These are phyloP conservation scores for Capsicum rhomboideum DNA, from an alignment of 257 asterid genomes.

Conservation along the genomic window DNA sequence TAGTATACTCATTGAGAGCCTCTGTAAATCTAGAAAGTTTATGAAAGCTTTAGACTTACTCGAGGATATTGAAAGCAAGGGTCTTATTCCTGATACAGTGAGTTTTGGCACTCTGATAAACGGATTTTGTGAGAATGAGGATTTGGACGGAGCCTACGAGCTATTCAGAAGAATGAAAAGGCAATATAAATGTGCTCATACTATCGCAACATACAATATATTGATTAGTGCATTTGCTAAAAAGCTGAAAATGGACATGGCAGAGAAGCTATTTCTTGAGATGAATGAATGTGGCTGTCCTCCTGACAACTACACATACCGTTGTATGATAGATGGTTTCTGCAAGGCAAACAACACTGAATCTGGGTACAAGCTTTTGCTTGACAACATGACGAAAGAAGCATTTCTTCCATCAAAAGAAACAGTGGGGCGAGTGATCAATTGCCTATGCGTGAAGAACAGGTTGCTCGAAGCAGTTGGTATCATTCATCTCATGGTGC, in stretches of 20 bases:
- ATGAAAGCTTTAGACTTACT: conserved; percentile 53
- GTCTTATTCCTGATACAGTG: conserved; percentile 60
- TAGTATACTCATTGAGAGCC: conserved; percentile 74
- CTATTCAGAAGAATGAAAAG: conserved; percentile 57
- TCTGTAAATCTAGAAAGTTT: conserved; percentile 55
- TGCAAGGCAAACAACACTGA: conserved; percentile 65
- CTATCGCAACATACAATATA: conserved; percentile 59
- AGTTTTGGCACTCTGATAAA: conserved; percentile 66
- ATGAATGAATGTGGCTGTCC: conserved; percentile 38
- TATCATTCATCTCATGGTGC: conserved; percentile 65
- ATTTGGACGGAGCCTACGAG: conserved; percentile 52
- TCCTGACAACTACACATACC: conserved; percentile 66
- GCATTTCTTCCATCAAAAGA: conserved; percentile 52
- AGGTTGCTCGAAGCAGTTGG: conserved; percentile 60
- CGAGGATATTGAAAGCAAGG: conserved; percentile 49
- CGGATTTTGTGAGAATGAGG: conserved; percentile 64
- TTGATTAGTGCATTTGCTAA: conserved; percentile 58
- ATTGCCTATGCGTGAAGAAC: conserved; percentile 64
- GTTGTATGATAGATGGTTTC: conserved; percentile 74
- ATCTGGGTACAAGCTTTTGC: conserved; percentile 47
- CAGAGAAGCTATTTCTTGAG: conserved; percentile 48
- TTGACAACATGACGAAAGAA: conserved; percentile 40
- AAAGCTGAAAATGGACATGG: conserved; percentile 48
- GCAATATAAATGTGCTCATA: conserved; percentile 42
- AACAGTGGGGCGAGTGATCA: conserved; percentile 70